Conservation (phyloP, 495 filamentous ascomycete species). For the Penicillium canariense region DNA sequence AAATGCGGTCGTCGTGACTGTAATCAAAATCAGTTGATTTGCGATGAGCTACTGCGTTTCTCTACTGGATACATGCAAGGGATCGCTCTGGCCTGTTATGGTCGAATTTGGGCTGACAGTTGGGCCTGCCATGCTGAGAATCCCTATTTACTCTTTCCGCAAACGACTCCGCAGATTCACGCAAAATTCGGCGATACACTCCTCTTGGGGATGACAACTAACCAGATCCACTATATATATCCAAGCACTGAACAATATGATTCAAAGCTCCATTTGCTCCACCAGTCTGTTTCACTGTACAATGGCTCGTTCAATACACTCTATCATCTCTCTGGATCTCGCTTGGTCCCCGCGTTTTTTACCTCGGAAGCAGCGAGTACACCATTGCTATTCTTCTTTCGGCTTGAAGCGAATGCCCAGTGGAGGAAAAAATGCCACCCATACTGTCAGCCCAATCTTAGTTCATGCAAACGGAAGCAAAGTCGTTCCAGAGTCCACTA, state of each 20-base stretch:
- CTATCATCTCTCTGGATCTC: no score
- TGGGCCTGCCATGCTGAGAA: conserved; percentile 17
- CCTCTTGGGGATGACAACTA: background rate
- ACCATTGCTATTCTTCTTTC: background rate
- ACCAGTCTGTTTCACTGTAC: no score
- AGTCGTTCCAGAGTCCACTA: conserved; percentile 1
- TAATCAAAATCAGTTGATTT: conserved; percentile 53
- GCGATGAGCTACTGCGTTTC: conserved; percentile 40
- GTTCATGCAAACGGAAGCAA: conserved; percentile 3
- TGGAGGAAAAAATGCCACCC: background rate
- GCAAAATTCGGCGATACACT: conserved; percentile 5
- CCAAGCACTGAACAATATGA: background rate
- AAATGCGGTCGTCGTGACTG: conserved; percentile 55
- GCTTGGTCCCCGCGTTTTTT: no score
- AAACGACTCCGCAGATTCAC: conserved; percentile 21
- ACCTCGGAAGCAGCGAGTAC: no score
- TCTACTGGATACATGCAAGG: conserved; percentile 7
- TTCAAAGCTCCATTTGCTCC: no score
- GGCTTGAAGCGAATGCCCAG: background rate
- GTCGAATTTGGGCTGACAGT: conserved; percentile 23
- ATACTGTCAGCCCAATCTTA: background rate
- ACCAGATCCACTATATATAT: background rate
- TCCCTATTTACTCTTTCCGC: conserved; percentile 24
- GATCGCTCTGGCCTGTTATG: conserved; percentile 22
- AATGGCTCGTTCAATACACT: no score